These are phyloP conservation scores for Symbiodinium natans DNA, from an alignment of 73 alveolate genomes.

Conservation along the genomic window DNA sequence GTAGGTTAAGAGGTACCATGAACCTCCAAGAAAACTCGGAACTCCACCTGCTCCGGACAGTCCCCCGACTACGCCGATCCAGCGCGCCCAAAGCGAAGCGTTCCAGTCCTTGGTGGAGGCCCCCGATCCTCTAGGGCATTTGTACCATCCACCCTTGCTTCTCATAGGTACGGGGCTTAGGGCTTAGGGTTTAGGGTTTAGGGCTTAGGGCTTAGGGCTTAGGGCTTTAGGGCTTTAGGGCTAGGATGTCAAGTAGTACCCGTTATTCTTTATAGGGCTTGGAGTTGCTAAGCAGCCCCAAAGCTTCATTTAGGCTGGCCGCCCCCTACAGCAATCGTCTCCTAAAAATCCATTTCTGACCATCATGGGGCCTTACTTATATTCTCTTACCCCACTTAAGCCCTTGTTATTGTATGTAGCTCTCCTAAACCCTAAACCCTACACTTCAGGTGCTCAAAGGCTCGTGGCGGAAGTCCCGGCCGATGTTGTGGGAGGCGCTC, in stretches of 20 bases:
- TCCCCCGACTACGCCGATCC: background rate
- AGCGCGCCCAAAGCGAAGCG: background rate
- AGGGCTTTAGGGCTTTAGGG: background rate
- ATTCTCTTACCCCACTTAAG: too few species aligned
- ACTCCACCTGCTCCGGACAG: background rate
- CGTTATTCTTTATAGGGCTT: too few species aligned
- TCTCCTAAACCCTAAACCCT: too few species aligned
- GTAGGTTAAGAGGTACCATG: too few species aligned
- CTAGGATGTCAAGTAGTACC: background rate
- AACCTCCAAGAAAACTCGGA: too few species aligned
- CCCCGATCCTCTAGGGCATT: background rate
- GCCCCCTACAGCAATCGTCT: too few species aligned
- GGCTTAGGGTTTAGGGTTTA: background rate
- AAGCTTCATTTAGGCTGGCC: too few species aligned
- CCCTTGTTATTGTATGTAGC: too few species aligned
- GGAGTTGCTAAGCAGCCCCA: too few species aligned
- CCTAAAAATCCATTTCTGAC: too few species aligned
- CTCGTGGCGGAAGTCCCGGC: background rate
- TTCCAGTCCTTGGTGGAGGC: conserved; percentile 1
- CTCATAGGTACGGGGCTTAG: background rate
- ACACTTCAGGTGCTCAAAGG: background rate
- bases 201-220: background rate
- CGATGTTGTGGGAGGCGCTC: background rate
- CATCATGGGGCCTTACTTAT: too few species aligned
- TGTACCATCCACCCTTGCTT: too few species aligned